Evolutionary conservation across 2,329 filamentous ascomycete species (phyloP).

Genomic region (Colletotrichum sp.): DNA sequence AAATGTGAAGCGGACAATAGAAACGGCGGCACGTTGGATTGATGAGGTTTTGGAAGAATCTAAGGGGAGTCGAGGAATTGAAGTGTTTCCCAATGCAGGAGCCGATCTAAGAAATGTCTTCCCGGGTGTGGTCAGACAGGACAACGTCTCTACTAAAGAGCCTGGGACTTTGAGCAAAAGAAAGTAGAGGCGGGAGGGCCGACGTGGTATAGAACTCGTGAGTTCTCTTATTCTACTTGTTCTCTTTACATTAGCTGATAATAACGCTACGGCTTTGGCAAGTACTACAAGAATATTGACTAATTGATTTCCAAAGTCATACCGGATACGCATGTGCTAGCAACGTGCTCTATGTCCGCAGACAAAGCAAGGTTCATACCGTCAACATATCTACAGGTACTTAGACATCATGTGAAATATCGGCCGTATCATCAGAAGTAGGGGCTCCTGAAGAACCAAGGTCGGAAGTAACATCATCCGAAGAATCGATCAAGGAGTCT

Average conservation of each 20-base stretch:
- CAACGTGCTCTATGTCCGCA: neutral
- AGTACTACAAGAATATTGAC: neutral
- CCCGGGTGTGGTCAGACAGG: conserved; percentile 68
- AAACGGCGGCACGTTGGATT: neutral
- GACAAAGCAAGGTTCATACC: neutral
- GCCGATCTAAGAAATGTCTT: conserved; percentile 76
- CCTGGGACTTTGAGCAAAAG: neutral
- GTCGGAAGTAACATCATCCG: neutral
- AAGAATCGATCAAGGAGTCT: conserved; percentile 27
- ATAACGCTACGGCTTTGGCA: neutral
- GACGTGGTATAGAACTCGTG: neutral
- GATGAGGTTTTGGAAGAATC: neutral
- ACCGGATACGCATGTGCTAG: neutral
- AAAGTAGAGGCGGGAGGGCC: neutral
- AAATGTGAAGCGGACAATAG: conserved; percentile 57
- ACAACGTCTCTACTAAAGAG: conserved; percentile 45
- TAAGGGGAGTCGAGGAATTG: neutral
- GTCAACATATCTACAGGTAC: neutral
- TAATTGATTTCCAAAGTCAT: neutral
- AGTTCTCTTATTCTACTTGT: neutral
- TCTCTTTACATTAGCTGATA: neutral
- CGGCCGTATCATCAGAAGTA: neutral
- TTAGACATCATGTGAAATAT: neutral
- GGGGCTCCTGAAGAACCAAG: neutral
- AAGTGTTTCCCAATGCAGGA: conserved; percentile 60